phyloP scores from a whole-genome alignment of 139 green algal species.

The Chlamydomonas schloesseri region DNA sequence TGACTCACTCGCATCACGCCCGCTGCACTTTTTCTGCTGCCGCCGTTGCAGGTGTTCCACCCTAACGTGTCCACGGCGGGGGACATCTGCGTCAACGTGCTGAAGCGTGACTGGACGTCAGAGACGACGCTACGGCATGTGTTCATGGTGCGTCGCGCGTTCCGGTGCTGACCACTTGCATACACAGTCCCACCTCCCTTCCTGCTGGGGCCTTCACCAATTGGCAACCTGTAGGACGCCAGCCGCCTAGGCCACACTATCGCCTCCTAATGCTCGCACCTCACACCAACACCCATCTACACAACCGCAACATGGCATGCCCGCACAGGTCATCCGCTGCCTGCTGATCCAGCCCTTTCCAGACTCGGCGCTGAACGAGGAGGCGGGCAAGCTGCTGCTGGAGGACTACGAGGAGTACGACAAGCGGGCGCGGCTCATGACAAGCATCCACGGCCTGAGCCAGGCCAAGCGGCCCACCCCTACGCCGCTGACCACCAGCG shows the following conservation, averaged over 20 bases:
- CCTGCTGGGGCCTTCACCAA: too few relatives aligned
- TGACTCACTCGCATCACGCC: too few relatives aligned
- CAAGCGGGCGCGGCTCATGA: slow-evolving; percentile 91
- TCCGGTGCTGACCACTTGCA: too few relatives aligned
- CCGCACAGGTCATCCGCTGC: slow-evolving; percentile 86
- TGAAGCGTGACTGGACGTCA: slow-evolving; percentile 96
- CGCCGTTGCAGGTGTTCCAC: slow-evolving; percentile 96
- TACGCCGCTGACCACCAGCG: slow-evolving; percentile 79
- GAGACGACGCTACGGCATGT: slow-evolving; percentile 90
- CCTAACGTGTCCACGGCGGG: slow-evolving; percentile 91
- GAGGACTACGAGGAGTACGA: slow-evolving; percentile 92
- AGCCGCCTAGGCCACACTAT: too few relatives aligned
- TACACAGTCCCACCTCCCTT: too few relatives aligned
- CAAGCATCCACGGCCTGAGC: slow-evolving; percentile 74
- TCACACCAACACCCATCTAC: too few relatives aligned
- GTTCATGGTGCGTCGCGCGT: slow-evolving; percentile 60
- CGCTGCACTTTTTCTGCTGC: too few relatives aligned
- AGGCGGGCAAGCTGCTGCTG: slow-evolving; percentile 95
- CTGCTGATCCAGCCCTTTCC: slow-evolving; percentile 97
- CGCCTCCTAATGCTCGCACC: too few relatives aligned
- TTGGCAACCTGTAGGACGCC: too few relatives aligned
- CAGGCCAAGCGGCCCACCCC: slow-evolving; percentile 60
- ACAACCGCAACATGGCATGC: too few relatives aligned
- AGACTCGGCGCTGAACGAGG: slow-evolving; percentile 97
- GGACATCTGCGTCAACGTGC: slow-evolving; percentile 98